Base-by-base conservation (phyloP, 225 moss, liverwort and hornwort genomes). In the Sphagnum tenellum region DNA sequence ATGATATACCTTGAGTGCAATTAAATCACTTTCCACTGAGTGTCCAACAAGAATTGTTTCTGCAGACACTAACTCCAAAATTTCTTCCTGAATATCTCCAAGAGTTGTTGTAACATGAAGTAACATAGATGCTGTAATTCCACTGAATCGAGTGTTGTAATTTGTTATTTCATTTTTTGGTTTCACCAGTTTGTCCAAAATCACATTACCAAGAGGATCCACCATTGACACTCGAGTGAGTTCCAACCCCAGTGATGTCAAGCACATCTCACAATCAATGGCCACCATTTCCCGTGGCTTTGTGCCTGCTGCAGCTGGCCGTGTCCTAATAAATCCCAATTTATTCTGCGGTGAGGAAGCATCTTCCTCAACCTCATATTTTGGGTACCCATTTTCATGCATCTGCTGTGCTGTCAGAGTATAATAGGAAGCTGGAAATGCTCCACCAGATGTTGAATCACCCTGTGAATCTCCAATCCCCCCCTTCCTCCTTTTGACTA, bases 261-360 rank as follows among this genome's bases (percentile, higher is more conserved):
- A 83, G 72, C 96, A 90, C 96, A 96, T 96, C 76, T 96, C 96
- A 75, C 96, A 96, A 80, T 96, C 96, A n/a, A 96, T 78, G 9
- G 90, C 90, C 56, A 72, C 88, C 81, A 96, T 89, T 55, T 87
- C 75, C 63, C 77, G 64, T 53, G 81, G 70, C 59, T 63, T 69
- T 62, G 75, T 62, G 57, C 68, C 71, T 4, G 59, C 65, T 47
- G 65, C 75, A 57, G 77, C 77, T 9, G 75, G 77, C 60, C 66
- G 77, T 29, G 92, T 92, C 63, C 64, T 77, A 45, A 87, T 88
- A 60, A 78, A 90, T 12, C 86, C 90, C 70, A 81, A 61, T 50
- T 65, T 14, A 49, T 65, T 54, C 14, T 29, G 55, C 11, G 13
- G 5, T 44, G 11, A 6, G 2, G 48, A 65, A 11, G 71, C 81